These are phyloP conservation scores for Pulicaria dysenterica DNA, from an alignment of 129 eudicot species.

Conservation along the genomic window DNA sequence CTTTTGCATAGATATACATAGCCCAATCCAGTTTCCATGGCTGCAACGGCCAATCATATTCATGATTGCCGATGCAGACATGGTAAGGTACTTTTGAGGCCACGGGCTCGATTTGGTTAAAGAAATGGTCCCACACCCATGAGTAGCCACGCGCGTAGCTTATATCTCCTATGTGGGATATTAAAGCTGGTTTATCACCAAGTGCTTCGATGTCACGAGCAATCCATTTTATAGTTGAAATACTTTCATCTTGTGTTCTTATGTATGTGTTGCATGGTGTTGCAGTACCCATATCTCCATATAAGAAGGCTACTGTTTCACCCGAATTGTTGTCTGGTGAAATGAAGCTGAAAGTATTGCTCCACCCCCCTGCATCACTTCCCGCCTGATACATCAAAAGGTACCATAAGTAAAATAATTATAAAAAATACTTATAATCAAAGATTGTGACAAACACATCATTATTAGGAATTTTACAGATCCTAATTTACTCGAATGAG, in stretches of 20 bases:
- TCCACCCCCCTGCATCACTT: constrained; percentile 92
- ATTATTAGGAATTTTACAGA: not conserved
- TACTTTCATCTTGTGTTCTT: constrained; percentile 85
- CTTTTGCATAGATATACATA: constrained; percentile 48
- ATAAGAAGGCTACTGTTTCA: constrained; percentile 83
- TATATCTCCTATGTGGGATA: constrained; percentile 95
- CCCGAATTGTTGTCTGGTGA: constrained; percentile 56
- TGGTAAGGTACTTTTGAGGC: constrained; percentile 89
- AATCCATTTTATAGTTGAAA: constrained; percentile 83
- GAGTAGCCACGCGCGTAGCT: constrained; percentile 96
- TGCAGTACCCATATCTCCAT: constrained; percentile 97
- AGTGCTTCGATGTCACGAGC: constrained; percentile 79
- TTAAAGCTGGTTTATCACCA: constrained; percentile 79
- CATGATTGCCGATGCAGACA: constrained; percentile 97
- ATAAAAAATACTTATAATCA: not conserved
- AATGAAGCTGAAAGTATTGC: constrained; percentile 62
- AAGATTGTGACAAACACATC: too few relatives aligned
- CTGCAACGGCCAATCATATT: constrained; percentile 96
- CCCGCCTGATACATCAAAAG: constrained; percentile 63
- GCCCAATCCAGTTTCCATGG: constrained; percentile 99
- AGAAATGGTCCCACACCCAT: constrained; percentile 97
- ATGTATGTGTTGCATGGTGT: constrained; percentile 75
- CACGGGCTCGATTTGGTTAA: constrained; percentile 84
- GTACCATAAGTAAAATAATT: not conserved
- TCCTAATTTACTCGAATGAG: too few relatives aligned